phyloP scores from a whole-genome alignment of 2,329 filamentous ascomycete genomes.

The Colletotrichum incanum region DNA sequence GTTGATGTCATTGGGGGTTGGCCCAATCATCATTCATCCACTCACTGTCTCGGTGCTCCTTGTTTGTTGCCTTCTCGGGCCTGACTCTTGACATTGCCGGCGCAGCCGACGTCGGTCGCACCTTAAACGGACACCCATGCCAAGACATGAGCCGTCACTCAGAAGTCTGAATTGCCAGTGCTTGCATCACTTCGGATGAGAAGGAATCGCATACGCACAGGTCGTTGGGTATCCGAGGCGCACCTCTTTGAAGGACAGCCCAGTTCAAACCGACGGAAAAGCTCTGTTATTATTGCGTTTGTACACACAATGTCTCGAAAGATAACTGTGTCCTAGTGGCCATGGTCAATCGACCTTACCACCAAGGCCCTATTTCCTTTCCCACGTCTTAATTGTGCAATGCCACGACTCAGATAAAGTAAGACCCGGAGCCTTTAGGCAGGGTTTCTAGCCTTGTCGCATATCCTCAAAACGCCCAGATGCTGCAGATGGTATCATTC shows the following conservation, averaged over 20 bases:
- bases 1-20: conserved; percentile 31
- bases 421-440: not conserved
- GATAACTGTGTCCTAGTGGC: not conserved
- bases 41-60: not conserved
- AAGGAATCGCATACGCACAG: not conserved
- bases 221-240: not conserved
- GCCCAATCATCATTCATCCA: conserved; percentile 24
- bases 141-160: not conserved
- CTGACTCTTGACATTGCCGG: conserved; percentile 1
- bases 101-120: conserved; percentile 19
- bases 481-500: conserved; percentile 38
- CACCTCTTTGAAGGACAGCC: not conserved
- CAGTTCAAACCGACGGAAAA: not conserved
- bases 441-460: not conserved
- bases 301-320: not conserved
- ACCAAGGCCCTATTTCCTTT: not conserved
- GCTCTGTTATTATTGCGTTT: not conserved
- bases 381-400: not conserved
- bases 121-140: conserved; percentile 24
- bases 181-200: conserved; percentile 5
- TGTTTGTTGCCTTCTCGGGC: not conserved
- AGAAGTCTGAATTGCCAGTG: not conserved
- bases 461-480: conserved; percentile 29
- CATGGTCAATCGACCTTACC: not conserved
- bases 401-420: not conserved